Conservation (phyloP, 352 stramenopile genomes). For the Phytophthora meadii region DNA sequence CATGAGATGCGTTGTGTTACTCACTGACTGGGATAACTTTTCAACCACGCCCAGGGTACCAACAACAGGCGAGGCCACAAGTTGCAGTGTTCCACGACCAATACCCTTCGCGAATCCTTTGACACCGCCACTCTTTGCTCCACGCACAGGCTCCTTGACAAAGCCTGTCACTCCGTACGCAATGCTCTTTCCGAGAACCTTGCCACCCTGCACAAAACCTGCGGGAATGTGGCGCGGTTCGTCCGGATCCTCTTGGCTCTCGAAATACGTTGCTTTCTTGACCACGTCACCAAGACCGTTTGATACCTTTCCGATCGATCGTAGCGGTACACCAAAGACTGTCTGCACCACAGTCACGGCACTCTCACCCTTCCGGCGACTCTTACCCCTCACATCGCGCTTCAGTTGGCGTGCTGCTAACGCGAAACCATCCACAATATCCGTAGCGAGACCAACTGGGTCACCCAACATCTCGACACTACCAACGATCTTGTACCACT, state of each 20-base stretch:
- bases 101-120: constrained; percentile 88
- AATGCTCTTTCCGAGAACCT: constrained; percentile 83
- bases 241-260: constrained; percentile 76
- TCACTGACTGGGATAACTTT: constrained; percentile 84
- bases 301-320: constrained; percentile 83
- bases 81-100: constrained; percentile 76
- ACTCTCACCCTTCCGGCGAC: constrained; percentile 81
- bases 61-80: constrained; percentile 84
- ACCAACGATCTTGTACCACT: constrained; percentile 92
- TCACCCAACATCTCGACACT: constrained; percentile 88
- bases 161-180: constrained; percentile 79
- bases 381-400: constrained; percentile 81
- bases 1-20: constrained; percentile 88
- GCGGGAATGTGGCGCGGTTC: constrained; percentile 81
- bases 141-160: constrained; percentile 83
- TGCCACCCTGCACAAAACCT: constrained; percentile 74
- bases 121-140: constrained; percentile 71
- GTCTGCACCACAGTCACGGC: constrained; percentile 84
- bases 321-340: constrained; percentile 76
- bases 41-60: constrained; percentile 84
- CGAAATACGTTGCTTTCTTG: constrained; percentile 84
- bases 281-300: constrained; percentile 87
- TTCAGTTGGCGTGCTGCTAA: constrained; percentile 82
- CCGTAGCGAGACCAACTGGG: constrained; percentile 80
- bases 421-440: constrained; percentile 89